Conservation (phyloP, 2,329 filamentous ascomycete species). For the Penicillium hordei region DNA sequence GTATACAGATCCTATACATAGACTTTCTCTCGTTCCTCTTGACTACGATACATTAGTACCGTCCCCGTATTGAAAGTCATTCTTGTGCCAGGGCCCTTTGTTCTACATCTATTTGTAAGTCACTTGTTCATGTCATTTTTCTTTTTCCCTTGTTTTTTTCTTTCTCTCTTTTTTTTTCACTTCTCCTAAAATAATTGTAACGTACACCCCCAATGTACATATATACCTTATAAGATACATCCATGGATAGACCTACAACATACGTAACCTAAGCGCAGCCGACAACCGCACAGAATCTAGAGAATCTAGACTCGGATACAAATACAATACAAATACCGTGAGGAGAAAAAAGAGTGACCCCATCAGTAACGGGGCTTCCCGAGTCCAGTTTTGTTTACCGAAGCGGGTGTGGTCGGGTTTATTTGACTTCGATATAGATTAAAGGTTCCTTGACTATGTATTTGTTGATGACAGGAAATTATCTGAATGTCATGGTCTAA, state of each 20-base stretch:
- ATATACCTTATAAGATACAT: not conserved
- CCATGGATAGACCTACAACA: not conserved
- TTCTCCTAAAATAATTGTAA: not conserved
- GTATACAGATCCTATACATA: no score
- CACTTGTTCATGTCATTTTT: not conserved
- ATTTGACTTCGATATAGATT: not conserved
- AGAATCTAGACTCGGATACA: not conserved
- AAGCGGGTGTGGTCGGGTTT: slow-evolving; percentile 23
- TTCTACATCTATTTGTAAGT: not conserved
- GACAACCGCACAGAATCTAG: not conserved
- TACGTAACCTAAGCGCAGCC: not conserved
- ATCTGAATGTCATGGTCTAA: no score
- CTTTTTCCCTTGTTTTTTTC: not conserved
- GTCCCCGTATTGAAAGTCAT: not conserved
- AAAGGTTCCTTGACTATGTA: not conserved
- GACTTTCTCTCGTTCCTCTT: no score
- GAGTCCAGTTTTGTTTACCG: slow-evolving; percentile 16
- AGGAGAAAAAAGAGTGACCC: not conserved
- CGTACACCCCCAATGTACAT: not conserved
- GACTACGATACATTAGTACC: not conserved
- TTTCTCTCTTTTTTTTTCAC: not conserved
- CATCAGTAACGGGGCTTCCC: slow-evolving; percentile 21
- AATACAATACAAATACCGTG: slow-evolving; percentile 8
- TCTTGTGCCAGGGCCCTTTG: not conserved
- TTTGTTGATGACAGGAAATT: not conserved